These are phyloP conservation scores for Chalciporus piperatus DNA, from an alignment of 768 basidiomycete species.

Conservation along the genomic window DNA sequence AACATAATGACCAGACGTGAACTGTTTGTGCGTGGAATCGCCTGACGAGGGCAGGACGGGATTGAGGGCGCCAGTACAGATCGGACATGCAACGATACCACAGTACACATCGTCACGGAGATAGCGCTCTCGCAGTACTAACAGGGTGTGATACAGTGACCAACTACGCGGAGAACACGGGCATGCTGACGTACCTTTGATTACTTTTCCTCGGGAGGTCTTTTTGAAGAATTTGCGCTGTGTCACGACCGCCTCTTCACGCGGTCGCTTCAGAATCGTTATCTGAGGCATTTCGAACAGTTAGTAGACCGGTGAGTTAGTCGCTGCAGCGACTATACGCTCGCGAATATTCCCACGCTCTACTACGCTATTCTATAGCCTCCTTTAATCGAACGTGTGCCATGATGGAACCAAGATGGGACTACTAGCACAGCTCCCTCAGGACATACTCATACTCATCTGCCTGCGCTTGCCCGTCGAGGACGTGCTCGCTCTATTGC, in stretches of 20 bases:
- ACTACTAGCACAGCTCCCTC: conserved; percentile 38
- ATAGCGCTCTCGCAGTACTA: conserved; percentile 92
- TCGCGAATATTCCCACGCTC: no score
- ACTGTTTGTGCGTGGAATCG: conserved; percentile 51
- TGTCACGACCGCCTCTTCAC: conserved; percentile 67
- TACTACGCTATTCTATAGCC: no score
- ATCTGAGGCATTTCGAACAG: conserved; percentile 50
- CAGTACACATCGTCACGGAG: conserved; percentile 89
- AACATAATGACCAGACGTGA: conserved; percentile 71
- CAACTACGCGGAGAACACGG: not conserved
- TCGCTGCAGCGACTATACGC: no score
- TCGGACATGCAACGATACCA: conserved; percentile 68
- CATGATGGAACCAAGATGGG: no score
- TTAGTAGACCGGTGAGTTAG: no score
- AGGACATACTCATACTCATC: conserved; percentile 44
- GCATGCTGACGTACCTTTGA: conserved; percentile 62
- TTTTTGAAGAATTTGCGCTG: conserved; percentile 96
- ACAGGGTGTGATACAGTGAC: not conserved
- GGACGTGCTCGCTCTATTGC: conserved; percentile 48
- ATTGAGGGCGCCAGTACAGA: conserved; percentile 48
- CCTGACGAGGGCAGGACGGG: conserved; percentile 58
- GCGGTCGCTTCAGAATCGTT: conserved; percentile 68
- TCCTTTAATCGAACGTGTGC: no score
- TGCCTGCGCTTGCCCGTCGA: conserved; percentile 31
- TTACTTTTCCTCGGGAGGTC: conserved; percentile 88